Conservation (phyloP, 2,329 filamentous ascomycete species). For the Xylariaceae sp. region DNA sequence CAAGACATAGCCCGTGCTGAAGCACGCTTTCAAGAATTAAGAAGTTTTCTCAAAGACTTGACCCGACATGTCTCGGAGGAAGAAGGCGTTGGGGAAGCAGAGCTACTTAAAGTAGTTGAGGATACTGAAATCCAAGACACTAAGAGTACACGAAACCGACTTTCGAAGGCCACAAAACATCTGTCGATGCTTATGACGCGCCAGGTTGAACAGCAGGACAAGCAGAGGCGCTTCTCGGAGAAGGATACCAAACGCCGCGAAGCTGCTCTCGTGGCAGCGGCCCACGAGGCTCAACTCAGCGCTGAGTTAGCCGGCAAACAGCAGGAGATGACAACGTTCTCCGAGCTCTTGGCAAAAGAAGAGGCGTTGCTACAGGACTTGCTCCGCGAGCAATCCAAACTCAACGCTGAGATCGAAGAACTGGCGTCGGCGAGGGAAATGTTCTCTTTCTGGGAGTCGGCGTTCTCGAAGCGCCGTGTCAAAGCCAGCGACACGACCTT, state of each 20-base stretch:
- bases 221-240: not conserved
- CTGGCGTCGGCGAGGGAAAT: constrained; percentile 12
- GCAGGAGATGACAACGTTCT: constrained; percentile 11
- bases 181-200: not conserved
- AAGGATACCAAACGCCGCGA: not conserved
- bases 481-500: constrained; percentile 13
- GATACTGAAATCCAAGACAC: not conserved
- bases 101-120: not conserved
- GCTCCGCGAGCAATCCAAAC: not conserved
- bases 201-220: not conserved
- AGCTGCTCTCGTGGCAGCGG: no score
- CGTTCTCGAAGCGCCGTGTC: constrained; percentile 13
- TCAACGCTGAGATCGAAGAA: constrained; percentile 4
- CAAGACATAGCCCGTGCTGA: not conserved
- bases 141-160: not conserved
- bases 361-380: constrained; percentile 5
- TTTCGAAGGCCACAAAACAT: not conserved
- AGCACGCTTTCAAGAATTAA: not conserved
- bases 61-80: not conserved
- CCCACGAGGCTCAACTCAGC: not conserved
- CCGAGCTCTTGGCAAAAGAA: constrained; percentile 10
- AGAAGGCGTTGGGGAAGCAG: not conserved
- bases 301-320: constrained; percentile 6
- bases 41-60: not conserved
- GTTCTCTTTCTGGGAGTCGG: constrained; percentile 21